Conservation (phyloP, 164 flowering plant species). For the Sextonia rubra region DNA sequence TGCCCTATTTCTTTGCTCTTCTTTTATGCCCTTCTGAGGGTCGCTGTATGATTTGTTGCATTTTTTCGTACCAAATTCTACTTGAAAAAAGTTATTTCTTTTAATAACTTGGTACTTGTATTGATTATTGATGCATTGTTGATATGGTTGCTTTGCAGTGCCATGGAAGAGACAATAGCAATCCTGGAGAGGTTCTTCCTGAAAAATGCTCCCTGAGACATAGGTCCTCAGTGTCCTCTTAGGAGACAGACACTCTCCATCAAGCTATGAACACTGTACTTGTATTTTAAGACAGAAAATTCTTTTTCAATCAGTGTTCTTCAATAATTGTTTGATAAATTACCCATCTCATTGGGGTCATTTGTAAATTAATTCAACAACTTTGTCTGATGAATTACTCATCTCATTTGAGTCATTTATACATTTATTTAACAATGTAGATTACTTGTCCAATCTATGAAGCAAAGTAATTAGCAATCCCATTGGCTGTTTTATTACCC, state of each 20-base stretch:
- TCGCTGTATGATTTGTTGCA: too few species aligned
- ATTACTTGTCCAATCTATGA: too few species aligned
- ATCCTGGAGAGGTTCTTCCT: slow-evolving; percentile 18
- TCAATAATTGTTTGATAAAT: neutral
- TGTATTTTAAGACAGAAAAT: neutral
- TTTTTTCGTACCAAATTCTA: too few species aligned
- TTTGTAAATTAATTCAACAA: too few species aligned
- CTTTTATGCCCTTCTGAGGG: neutral
- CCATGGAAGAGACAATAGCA: slow-evolving; percentile 21
- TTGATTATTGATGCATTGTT: neutral
- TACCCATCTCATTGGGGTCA: neutral
- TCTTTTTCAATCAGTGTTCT: neutral
- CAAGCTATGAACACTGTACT: neutral
- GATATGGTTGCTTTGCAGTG: slow-evolving; percentile 16
- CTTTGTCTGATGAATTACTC: neutral
- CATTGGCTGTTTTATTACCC: too few species aligned
- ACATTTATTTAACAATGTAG: too few species aligned
- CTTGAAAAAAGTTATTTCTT: neutral
- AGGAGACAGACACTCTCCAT: neutral
- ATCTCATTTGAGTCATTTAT: neutral
- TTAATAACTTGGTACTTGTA: neutral
- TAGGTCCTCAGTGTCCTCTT: neutral
- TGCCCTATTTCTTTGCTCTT: neutral
- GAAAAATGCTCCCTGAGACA: slow-evolving; percentile 1
- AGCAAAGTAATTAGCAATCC: too few species aligned